Evolutionary conservation across 805 yeast genomes (phyloP), one percentile per base, ranked within the genome.

Genomic region (Myxozyma melibiosi): DNA sequence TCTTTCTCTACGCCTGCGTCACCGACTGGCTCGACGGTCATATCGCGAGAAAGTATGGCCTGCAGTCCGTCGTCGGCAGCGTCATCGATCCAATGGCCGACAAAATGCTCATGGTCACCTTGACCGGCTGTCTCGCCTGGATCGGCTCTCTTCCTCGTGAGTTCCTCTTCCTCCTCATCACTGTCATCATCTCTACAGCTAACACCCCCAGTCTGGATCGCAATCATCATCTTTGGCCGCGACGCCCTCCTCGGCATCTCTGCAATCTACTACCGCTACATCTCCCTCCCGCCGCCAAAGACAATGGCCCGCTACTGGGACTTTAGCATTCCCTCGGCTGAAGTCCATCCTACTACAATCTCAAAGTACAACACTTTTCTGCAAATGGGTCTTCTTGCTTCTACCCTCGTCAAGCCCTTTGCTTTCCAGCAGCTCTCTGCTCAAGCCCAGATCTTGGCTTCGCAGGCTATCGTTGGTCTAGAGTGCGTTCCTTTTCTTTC

Each of bases 81-180:
- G 84, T 94, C 14, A 76, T 95, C 33, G 99, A 94, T 67, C 99
- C 99, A 0, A 78, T 90, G 74, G 99, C 99, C 0, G 99, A 94
- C 70, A 94, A 94, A 70, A 76, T 87, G 14, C 76, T 94, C 45
- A 90, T 94, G 97, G 80, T 92, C 20, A 82, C 88, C 0, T 83
- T 96, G 50, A 91, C 98, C 0, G 77, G 84, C 0, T 83, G 96
- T 51, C 73, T 94, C 55, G 84, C 92, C 0, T 79, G 84, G 64
- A 74, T 84, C 11, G 78, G 84, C 48, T 76, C 80, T 18, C 85
- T 94, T 66, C 98, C 99, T 0, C 16, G 66, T 62, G 41, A 16
- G 63, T 68, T 4, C 8, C n/a, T n/a, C n/a, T n/a, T 34, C 3
- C 4, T 31, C 11, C 16, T 1, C 13, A 3, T 39, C 14, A n/a